phyloP scores from a whole-genome alignment of 2,329 filamentous ascomycete species.

The Spiromastix sp. region DNA sequence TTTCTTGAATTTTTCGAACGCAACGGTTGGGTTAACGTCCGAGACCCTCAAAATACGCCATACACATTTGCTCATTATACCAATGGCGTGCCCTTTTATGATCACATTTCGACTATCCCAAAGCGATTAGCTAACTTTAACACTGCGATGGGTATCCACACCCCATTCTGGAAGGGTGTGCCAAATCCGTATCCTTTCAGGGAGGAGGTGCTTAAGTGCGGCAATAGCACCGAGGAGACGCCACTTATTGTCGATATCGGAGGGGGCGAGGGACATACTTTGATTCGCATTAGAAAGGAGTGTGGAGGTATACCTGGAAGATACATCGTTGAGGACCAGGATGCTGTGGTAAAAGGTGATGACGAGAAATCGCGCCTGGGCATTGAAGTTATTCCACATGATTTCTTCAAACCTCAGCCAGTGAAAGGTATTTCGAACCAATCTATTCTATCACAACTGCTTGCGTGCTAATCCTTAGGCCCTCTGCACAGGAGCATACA shows the following conservation, averaged over 20 bases:
- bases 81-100: constrained; percentile 16
- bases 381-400: constrained; percentile 13
- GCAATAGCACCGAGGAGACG: constrained; percentile 13
- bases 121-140: constrained; percentile 19
- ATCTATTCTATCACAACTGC: not conserved
- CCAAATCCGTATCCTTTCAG: constrained; percentile 15
- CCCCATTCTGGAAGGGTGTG: not conserved
- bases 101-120: constrained; percentile 16
- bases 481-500: constrained; percentile 12
- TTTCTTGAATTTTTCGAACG: constrained; percentile 15
- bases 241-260: constrained; percentile 13
- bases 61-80: constrained; percentile 18
- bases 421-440: constrained; percentile 11
- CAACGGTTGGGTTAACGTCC: constrained; percentile 14
- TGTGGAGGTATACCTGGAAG: constrained; percentile 20
- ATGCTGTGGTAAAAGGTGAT: constrained; percentile 26
- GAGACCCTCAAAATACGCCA: constrained; percentile 14
- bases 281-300: constrained; percentile 14
- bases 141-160: constrained; percentile 16
- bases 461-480: not conserved
- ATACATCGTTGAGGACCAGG: constrained; percentile 27
- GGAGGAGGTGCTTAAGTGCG: constrained; percentile 10
- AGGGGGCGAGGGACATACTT: constrained; percentile 12
- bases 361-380: constrained; percentile 9
- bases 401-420: constrained; percentile 16